A percentile compares a stretch with the other conserved stretches of the same genome.
Conservation (phyloP, 2,329 filamentous ascomycete species). For the Exophiala calicioides region DNA sequence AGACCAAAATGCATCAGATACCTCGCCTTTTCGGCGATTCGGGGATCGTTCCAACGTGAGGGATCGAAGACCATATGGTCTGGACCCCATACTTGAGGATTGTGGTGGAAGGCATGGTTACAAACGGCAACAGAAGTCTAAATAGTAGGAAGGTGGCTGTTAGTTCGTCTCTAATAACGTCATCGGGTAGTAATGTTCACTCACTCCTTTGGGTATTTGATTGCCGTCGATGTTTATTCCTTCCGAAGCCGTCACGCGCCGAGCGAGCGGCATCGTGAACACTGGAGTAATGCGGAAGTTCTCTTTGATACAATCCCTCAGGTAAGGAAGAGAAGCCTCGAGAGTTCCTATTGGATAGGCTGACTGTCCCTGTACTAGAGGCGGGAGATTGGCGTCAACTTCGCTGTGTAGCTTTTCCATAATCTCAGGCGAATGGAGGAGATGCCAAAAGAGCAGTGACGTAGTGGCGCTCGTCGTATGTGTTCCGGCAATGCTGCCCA, state of each 20-base stretch:
- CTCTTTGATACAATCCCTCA: conserved; percentile 35
- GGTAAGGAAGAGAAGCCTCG: conserved; percentile 34
- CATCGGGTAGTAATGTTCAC: conserved; percentile 9
- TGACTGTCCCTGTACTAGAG: conserved; percentile 3
- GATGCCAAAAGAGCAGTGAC: conserved; percentile 36
- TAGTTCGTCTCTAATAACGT: background rate
- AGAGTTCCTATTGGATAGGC: conserved; percentile 32
- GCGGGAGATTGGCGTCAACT: conserved; percentile 15
- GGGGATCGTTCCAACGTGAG: conserved; percentile 32
- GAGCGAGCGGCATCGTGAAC: conserved; percentile 39
- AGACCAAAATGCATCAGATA: conserved; percentile 41
- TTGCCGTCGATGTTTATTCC: conserved; percentile 33
- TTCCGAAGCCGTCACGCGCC: conserved; percentile 32
- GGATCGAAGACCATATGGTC: conserved; percentile 38
- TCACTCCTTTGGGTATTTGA: conserved; percentile 33
- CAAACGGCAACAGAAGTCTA: conserved; percentile 38
- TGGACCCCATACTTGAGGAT: conserved; percentile 35
- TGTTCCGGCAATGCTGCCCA: conserved; percentile 37
- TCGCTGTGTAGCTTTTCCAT: conserved; percentile 31
- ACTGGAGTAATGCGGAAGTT: conserved; percentile 40
- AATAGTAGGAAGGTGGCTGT: too few species aligned
- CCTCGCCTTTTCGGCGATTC: conserved; percentile 23
- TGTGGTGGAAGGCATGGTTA: conserved; percentile 41
- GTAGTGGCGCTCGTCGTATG: conserved; percentile 38
- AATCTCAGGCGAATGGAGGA: conserved; percentile 35